Conservation (phyloP, 345 rosid species). For the Brassica carinata region DNA sequence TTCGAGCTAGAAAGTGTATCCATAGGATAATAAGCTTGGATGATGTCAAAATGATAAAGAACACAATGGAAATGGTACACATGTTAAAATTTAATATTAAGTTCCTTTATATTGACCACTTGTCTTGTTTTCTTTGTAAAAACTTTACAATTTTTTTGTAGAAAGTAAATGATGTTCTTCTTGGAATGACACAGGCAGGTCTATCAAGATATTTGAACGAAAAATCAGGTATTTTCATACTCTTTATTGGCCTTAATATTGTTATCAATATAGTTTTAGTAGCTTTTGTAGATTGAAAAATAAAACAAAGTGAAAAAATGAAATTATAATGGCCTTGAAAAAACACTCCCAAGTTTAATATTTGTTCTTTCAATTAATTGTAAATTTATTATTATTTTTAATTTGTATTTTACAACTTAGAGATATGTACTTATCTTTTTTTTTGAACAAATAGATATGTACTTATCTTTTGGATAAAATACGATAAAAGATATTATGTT, state of each 20-base stretch:
- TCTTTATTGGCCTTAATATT: background rate
- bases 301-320: background rate
- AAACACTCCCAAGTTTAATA: background rate
- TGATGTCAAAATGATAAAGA: constrained; percentile 55
- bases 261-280: background rate
- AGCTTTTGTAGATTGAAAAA: background rate
- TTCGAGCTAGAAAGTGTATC: constrained; percentile 39
- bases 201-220: constrained; percentile 55
- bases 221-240: constrained; percentile 44
- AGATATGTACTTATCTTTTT: background rate
- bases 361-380: background rate
- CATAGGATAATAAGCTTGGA: constrained; percentile 49
- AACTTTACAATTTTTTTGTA: constrained; percentile 23
- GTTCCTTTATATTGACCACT: background rate
- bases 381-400: background rate
- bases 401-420: background rate
- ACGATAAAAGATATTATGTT: background rate
- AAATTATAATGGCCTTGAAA: background rate
- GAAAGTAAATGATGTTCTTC: constrained; percentile 70
- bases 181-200: constrained; percentile 69
- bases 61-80: constrained; percentile 27
- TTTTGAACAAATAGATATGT: no score
- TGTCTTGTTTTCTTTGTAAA: background rate
- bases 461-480: background rate
- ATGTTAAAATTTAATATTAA: background rate